Evolutionary conservation across 2,329 filamentous ascomycete genomes (phyloP).

Genomic region (Aspergillus jensenii): DNA sequence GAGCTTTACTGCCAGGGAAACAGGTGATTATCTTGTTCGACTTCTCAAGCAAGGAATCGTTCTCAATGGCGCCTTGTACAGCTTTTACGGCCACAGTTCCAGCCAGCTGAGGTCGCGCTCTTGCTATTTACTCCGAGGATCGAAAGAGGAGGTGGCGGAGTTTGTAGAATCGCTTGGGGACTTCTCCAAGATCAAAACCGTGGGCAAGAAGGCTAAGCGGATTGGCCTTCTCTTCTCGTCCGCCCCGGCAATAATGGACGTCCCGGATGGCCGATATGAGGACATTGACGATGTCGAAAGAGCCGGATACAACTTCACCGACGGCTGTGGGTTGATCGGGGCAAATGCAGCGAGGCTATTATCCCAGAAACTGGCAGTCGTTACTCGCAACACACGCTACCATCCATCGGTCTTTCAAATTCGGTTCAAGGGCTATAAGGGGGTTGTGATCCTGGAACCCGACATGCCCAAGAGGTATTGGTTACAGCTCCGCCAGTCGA

Average conservation of each 20-base stretch:
- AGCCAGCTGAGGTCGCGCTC: constrained; percentile 1
- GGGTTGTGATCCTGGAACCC: background rate
- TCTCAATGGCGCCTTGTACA: background rate
- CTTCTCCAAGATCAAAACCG: constrained; percentile 1
- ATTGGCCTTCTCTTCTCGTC: constrained; percentile 5
- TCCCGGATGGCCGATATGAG: background rate
- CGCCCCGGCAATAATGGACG: background rate
- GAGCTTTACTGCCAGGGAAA: background rate
- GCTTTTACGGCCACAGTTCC: constrained; percentile 4
- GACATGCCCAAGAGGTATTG: background rate
- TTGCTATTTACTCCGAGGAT: constrained; percentile 2
- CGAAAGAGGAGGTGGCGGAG: background rate
- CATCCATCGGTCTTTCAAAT: background rate
- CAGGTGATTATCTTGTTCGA: background rate
- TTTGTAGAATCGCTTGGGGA: background rate
- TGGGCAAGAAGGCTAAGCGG: constrained; percentile 2
- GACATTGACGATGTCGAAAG: background rate
- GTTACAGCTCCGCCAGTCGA: background rate
- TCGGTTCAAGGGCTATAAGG: background rate
- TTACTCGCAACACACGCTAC: background rate
- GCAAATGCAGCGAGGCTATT: background rate
- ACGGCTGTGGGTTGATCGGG: background rate
- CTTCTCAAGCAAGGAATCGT: background rate
- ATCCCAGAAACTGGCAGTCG: background rate
- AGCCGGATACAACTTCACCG: background rate